phyloP scores from a whole-genome alignment of 179 eudicot genomes.

The Heliamphora pulchella region DNA sequence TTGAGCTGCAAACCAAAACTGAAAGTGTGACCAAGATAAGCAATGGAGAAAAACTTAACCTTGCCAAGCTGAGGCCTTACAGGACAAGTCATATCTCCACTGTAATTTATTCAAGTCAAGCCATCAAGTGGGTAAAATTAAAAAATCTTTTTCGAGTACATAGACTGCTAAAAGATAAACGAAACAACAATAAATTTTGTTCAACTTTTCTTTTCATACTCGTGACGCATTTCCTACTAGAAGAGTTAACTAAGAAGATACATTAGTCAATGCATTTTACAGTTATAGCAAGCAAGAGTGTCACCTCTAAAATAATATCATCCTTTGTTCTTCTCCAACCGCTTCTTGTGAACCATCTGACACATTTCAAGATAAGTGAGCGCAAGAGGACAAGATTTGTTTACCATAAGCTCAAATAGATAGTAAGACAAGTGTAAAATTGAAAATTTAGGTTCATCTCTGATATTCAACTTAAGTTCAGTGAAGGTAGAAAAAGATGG shows the following conservation, averaged over 20 bases:
- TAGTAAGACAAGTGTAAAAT: neutral
- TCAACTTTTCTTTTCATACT: neutral
- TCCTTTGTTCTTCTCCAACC: conserved; percentile 97
- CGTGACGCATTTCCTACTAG: neutral
- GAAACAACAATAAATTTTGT: neutral
- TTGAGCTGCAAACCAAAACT: conserved; percentile 56
- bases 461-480: neutral
- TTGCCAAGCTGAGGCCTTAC: conserved; percentile 12
- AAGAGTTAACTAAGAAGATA: neutral
- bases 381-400: neutral
- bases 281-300: neutral
- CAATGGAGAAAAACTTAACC: neutral
- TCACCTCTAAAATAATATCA: conserved; percentile 78
- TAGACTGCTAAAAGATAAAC: neutral
- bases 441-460: neutral
- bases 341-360: conserved; percentile 81
- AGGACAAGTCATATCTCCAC: neutral
- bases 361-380: conserved; percentile 7
- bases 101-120: neutral
- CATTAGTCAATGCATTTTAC: neutral
- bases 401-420: conserved; percentile 4
- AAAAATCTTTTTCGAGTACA: neutral
- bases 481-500: neutral
- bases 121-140: neutral
- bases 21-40: conserved; percentile 10